Evolutionary conservation across 1,139 yeast genomes (phyloP).

Genomic region (Blastobotrys illinoisensis): DNA sequence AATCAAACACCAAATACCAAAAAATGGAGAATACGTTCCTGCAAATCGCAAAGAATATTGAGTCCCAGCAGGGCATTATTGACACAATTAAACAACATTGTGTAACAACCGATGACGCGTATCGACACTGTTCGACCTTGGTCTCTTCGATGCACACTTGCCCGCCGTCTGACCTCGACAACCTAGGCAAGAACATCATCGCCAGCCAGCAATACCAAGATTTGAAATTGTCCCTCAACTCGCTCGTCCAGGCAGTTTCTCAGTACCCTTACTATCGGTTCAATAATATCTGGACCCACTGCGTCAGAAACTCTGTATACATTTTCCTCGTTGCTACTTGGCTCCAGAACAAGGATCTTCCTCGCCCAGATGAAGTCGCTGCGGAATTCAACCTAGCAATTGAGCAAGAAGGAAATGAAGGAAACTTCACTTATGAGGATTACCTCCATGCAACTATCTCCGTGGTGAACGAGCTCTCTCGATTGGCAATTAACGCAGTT

Average conservation of each 20-base stretch:
- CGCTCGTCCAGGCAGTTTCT: conserved; percentile 8
- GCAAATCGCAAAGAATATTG: conserved; percentile 1
- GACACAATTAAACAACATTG: conserved; percentile 13
- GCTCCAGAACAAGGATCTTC: conserved; percentile 17
- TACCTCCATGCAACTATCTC: conserved; percentile 30
- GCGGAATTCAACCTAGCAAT: conserved; percentile 14
- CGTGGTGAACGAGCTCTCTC: conserved; percentile 27
- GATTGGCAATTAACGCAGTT: conserved; percentile 31
- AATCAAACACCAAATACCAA: not conserved
- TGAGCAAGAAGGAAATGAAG: conserved; percentile 9
- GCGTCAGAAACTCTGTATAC: conserved; percentile 22
- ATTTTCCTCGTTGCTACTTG: conserved; percentile 18
- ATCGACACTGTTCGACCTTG: conserved; percentile 12
- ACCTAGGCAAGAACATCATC: conserved; percentile 8
- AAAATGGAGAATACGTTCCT: not conserved
- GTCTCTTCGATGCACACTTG: conserved; percentile 17
- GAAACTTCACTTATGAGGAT: conserved; percentile 27
- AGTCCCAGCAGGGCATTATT: conserved; percentile 5
- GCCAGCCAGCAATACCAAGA: conserved; percentile 6
- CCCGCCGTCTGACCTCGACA: conserved; percentile 5
- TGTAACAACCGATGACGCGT: conserved; percentile 14
- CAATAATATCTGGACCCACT: conserved; percentile 23
- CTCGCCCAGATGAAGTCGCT: conserved; percentile 19
- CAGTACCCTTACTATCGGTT: conserved; percentile 25
- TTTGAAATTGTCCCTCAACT: conserved; percentile 6